phyloP scores from a whole-genome alignment of 768 basidiomycete genomes.

The Hericium erinaceus region DNA sequence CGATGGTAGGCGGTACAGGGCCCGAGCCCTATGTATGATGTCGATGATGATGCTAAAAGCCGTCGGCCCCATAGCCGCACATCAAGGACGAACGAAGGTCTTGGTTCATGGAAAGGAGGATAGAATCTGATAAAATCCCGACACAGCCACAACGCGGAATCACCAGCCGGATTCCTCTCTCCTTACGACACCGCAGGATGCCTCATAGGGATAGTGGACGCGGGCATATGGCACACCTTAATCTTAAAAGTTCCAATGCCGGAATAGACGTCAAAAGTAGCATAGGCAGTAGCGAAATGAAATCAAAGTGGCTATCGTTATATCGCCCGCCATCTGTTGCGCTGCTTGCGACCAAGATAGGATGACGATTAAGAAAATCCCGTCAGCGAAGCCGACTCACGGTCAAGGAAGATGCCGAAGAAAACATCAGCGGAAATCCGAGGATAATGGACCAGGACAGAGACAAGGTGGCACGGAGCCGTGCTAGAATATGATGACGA shows the following conservation, averaged over 20 bases:
- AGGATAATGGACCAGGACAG: neutral
- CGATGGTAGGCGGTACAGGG: no score
- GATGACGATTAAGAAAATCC: neutral
- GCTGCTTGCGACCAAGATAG: neutral
- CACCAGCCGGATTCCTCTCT: neutral
- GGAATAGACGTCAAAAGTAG: neutral
- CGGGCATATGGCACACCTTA: neutral
- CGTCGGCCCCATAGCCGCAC: neutral
- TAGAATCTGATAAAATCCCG: neutral
- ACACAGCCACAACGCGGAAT: neutral
- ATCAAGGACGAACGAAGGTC: neutral
- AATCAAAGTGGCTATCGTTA: neutral
- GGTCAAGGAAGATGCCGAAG: neutral
- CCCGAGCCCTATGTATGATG: no score
- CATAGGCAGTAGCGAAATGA: neutral
- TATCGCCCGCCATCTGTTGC: neutral
- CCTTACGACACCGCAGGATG: neutral
- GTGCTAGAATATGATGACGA: no score
- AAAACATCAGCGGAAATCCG: neutral
- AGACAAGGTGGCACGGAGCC: no score
- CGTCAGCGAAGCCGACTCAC: neutral
- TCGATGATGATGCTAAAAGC: no score
- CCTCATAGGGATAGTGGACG: neutral
- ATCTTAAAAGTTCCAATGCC: neutral
- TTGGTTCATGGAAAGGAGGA: neutral